Evolutionary conservation across 2,329 filamentous ascomycete species (phyloP).

Genomic region (Macrophomina phaseolina): DNA sequence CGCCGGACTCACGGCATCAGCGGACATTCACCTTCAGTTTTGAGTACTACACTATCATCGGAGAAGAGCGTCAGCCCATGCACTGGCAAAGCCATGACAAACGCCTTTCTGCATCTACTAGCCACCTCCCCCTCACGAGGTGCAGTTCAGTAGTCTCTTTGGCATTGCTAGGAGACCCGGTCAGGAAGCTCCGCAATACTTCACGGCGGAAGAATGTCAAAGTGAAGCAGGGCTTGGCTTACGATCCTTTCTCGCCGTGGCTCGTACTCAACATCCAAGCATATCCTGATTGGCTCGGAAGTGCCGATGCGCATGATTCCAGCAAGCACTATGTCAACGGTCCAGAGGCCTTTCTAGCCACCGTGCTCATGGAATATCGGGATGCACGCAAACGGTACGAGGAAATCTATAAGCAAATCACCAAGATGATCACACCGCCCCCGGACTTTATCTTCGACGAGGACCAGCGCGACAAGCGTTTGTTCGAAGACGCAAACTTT

Average conservation of each 20-base stretch:
- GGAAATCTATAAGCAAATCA: slow-evolving; percentile 62
- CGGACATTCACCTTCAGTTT: slow-evolving; percentile 67
- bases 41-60: slow-evolving; percentile 69
- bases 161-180: slow-evolving; percentile 59
- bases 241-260: slow-evolving; percentile 66
- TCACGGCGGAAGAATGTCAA: slow-evolving; percentile 51
- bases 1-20: slow-evolving; percentile 54
- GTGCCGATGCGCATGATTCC: slow-evolving; percentile 61
- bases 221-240: slow-evolving; percentile 58
- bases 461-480: slow-evolving; percentile 60
- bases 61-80: slow-evolving; percentile 61
- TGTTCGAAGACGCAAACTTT: slow-evolving; percentile 67
- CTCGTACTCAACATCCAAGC: slow-evolving; percentile 65
- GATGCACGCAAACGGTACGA: slow-evolving; percentile 65
- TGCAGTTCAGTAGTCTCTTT: slow-evolving; percentile 66
- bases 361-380: slow-evolving; percentile 64
- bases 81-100: slow-evolving; percentile 65
- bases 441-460: slow-evolving; percentile 65
- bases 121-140: slow-evolving; percentile 64
- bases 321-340: slow-evolving; percentile 65
- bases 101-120: slow-evolving; percentile 41
- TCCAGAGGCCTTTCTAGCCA: slow-evolving; percentile 65
- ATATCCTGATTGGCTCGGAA: slow-evolving; percentile 65
- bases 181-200: slow-evolving; percentile 57
- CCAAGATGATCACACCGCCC: slow-evolving; percentile 64